phyloP scores from a whole-genome alignment of 2,329 filamentous ascomycete genomes.

The Clathrospora elynae region DNA sequence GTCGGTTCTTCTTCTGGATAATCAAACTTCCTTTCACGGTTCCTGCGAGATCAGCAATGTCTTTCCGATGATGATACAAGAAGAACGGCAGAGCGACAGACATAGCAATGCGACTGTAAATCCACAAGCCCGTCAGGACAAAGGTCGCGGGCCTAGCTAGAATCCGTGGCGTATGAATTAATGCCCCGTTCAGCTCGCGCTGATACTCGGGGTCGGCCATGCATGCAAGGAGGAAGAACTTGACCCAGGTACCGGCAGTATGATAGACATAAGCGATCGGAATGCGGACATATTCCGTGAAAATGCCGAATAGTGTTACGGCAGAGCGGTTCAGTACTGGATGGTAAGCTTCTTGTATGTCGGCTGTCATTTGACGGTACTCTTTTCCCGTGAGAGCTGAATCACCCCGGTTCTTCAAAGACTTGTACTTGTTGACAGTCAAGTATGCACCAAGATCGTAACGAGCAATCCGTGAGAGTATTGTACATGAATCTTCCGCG shows the following conservation, averaged over 20 bases:
- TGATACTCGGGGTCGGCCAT: constrained; percentile 60
- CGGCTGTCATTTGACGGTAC: constrained; percentile 41
- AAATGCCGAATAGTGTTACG: constrained; percentile 28
- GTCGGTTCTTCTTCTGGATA: constrained; percentile 53
- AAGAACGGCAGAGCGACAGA: constrained; percentile 54
- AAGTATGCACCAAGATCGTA: constrained; percentile 56
- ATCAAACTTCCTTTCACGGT: constrained; percentile 58
- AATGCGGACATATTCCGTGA: constrained; percentile 36
- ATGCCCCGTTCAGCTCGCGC: constrained; percentile 55
- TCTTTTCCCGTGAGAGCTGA: constrained; percentile 34
- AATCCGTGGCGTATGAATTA: constrained; percentile 43
- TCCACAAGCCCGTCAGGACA: constrained; percentile 56
- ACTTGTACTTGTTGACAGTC: constrained; percentile 41
- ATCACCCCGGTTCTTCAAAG: constrained; percentile 34
- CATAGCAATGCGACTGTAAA: constrained; percentile 54
- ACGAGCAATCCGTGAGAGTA: constrained; percentile 52
- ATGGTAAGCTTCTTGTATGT: constrained; percentile 41
- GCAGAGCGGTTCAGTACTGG: constrained; percentile 39
- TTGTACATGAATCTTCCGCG: constrained; percentile 48
- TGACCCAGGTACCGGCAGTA: constrained; percentile 50
- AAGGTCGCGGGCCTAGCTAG: constrained; percentile 49
- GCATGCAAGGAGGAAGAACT: constrained; percentile 57
- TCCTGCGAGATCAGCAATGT: constrained; percentile 55
- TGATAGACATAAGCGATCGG: constrained; percentile 53
- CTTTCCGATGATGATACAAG: constrained; percentile 56